phyloP scores from a whole-genome alignment of 2,329 filamentous ascomycete species.

The Ophiostoma triangulosporum region DNA sequence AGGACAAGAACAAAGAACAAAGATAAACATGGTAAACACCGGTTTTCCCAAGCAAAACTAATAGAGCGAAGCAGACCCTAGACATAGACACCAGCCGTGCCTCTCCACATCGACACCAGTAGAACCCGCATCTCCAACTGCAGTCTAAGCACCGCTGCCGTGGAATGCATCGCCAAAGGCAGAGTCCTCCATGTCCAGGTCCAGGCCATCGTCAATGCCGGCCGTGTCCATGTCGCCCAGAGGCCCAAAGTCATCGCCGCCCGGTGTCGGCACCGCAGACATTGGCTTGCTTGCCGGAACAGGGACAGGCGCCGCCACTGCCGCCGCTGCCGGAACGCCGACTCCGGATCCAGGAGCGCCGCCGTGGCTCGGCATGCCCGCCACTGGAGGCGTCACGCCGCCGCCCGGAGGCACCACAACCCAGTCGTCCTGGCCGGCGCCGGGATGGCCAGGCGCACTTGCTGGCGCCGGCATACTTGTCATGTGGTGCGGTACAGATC shows the following conservation, averaged over 20 bases:
- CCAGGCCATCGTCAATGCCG: slow-evolving; percentile 52
- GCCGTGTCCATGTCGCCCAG: slow-evolving; percentile 55
- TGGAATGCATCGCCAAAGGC: slow-evolving; percentile 64
- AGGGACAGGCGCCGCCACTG: background rate
- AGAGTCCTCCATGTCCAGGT: slow-evolving; percentile 63
- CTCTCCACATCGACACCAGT: background rate
- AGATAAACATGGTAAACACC: background rate
- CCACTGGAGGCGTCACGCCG: slow-evolving; percentile 24
- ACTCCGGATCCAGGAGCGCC: background rate
- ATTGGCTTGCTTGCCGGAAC: slow-evolving; percentile 21
- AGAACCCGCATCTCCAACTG: background rate
- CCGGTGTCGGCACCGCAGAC: slow-evolving; percentile 33
- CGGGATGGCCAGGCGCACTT: background rate
- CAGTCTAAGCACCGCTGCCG: background rate
- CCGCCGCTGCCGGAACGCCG: background rate
- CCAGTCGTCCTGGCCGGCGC: slow-evolving; percentile 44
- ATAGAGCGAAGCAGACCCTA: background rate
- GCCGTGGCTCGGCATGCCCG: background rate
- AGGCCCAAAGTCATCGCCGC: slow-evolving; percentile 43
- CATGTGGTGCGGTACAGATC: too few species aligned
- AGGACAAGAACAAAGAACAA: background rate
- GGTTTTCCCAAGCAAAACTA: background rate
- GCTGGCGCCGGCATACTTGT: background rate
- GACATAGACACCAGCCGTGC: background rate
- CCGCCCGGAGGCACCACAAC: slow-evolving; percentile 59